Base-by-base conservation (phyloP, 2,329 filamentous ascomycete species). In the Metarhizium album region DNA sequence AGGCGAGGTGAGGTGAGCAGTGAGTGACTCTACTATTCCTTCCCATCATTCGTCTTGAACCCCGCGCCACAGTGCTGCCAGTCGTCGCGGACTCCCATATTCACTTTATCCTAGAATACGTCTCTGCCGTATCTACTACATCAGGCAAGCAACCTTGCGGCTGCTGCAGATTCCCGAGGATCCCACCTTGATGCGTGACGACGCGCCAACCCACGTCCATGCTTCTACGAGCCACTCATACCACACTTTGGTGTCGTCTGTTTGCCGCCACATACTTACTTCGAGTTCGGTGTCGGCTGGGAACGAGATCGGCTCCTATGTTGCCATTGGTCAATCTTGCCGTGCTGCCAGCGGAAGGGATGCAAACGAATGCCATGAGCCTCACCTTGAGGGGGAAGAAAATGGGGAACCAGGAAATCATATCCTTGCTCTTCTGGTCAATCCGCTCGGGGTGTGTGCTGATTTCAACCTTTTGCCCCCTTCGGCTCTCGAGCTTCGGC, bases 321-420 rank as follows among this genome's bases (percentile, higher is more conserved):
- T 37, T 14, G 18, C 27, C 47, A 38, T 20, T 20, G 3, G 35
- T 59, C 46, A 52, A 45, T 60, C 38, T 33, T 23, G 24, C 37
- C 11, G 20, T 9, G 24, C 24, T 40, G 23, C 11, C 5, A 24
- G 11, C 27, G 27, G 27, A 29, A 6, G 7, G 27, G 27, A 8
- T 29, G 27, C n/a, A 20, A 18, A 23, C 33, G 22, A n/a, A n/a
- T n/a, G n/a, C n/a, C n/a, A n/a, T n/a, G n/a, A n/a, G 23, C 65
- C 79, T 62, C 73, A 90, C 90, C 82, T 93, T 95, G 14, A 98
- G 71, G 0, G 94, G 93, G 64, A 98, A 98, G 71, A 91, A 96
- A 29, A 98, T 97, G 1, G 93, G 93, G 66, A 98, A 98, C 93
- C 93, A 98, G 50, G 88, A 95, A 56, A 96, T 95, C 94, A 98